phyloP scores from a whole-genome alignment of 148 eudicot species.

The Rhododendron molle region DNA sequence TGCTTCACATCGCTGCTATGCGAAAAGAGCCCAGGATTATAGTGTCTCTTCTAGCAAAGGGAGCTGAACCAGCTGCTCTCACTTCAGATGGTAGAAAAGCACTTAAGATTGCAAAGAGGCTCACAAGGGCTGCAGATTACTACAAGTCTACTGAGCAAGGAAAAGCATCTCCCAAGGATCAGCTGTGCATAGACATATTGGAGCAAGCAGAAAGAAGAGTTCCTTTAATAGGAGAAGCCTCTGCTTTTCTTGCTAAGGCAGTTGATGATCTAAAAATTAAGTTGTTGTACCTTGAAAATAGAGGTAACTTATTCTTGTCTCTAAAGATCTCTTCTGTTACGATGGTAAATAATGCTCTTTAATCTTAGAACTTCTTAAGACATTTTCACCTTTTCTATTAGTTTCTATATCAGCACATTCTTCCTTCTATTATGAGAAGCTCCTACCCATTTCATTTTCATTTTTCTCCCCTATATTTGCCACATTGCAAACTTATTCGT shows the following conservation, averaged over 20 bases:
- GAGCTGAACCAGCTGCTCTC: constrained; percentile 69
- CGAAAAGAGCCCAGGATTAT: constrained; percentile 86
- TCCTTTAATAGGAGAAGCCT: constrained; percentile 73
- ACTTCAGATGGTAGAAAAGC: constrained; percentile 90
- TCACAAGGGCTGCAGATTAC: constrained; percentile 58
- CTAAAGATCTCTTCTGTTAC: not conserved
- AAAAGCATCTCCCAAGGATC: constrained; percentile 58
- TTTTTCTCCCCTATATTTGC: not conserved
- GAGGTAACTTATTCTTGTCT: constrained; percentile 45
- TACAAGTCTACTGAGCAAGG: constrained; percentile 54
- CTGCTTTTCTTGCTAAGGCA: constrained; percentile 65
- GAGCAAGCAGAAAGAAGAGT: constrained; percentile 88
- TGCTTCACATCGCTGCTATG: constrained; percentile 85
- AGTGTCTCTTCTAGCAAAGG: constrained; percentile 77
- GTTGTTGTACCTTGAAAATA: constrained; percentile 74
- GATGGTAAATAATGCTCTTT: not conserved
- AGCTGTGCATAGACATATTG: constrained; percentile 82
- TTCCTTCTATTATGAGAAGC: not conserved
- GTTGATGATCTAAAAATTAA: constrained; percentile 65
- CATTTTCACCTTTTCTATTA: not conserved
- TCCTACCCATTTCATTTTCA: not conserved
- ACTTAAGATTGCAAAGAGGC: constrained; percentile 69
- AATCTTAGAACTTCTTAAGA: constrained; percentile 15
- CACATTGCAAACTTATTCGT: not conserved
- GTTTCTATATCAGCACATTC: not conserved